Conservation (phyloP, 495 filamentous ascomycete species). For the Margaritispora aquatica region DNA sequence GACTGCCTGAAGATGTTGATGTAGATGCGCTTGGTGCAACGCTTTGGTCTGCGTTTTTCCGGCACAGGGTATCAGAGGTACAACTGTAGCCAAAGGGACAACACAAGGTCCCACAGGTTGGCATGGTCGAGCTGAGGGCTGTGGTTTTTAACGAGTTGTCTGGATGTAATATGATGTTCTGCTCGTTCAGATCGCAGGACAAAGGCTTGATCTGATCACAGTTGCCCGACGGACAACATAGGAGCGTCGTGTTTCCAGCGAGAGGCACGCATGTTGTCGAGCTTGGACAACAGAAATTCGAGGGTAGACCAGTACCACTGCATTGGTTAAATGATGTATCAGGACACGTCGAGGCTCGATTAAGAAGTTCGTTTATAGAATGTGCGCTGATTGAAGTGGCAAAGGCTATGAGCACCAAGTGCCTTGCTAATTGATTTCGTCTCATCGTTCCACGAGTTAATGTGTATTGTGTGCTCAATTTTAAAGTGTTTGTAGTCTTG, state of each 20-base stretch:
- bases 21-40: neutral
- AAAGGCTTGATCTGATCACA: slow-evolving; percentile 66
- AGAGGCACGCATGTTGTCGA: slow-evolving; percentile 57
- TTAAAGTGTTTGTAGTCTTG: neutral
- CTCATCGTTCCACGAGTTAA: slow-evolving; percentile 8
- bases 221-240: slow-evolving; percentile 67
- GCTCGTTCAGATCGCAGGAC: slow-evolving; percentile 59
- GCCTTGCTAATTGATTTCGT: slow-evolving; percentile 3
- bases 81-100: slow-evolving; percentile 79
- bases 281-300: slow-evolving; percentile 69
- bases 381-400: neutral
- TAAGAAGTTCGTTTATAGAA: slow-evolving; percentile 8
- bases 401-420: slow-evolving; percentile 11
- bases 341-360: slow-evolving; percentile 35
- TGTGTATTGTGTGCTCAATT: neutral
- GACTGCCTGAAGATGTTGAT: slow-evolving; percentile 20
- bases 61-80: slow-evolving; percentile 33
- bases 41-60: slow-evolving; percentile 15
- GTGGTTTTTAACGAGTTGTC: slow-evolving; percentile 64
- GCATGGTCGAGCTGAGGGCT: slow-evolving; percentile 45
- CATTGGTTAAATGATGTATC: slow-evolving; percentile 42
- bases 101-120: slow-evolving; percentile 45
- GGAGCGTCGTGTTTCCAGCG: slow-evolving; percentile 58
- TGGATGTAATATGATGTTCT: slow-evolving; percentile 59
- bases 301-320: slow-evolving; percentile 47